Base-by-base conservation (phyloP, 441 rosid species). In the Macaranga tanarius region DNA sequence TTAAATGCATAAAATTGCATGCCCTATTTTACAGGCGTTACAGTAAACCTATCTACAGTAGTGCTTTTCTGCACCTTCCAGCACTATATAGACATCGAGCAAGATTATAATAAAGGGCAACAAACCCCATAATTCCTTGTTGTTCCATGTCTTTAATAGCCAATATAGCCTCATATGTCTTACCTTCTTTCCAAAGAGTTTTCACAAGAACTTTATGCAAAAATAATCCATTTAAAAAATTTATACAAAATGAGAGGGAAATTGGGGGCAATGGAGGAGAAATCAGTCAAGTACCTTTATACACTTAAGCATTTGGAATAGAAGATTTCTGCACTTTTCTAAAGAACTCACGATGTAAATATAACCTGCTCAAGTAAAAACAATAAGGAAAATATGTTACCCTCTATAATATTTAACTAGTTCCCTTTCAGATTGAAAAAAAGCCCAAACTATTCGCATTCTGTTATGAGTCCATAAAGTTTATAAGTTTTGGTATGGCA, bases 21-120 rank as follows among this genome's bases (percentile, higher is more conserved):
- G n/a, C n/a, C n/a, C n/a, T n/a, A n/a, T n/a, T n/a, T n/a, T n/a
- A n/a, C n/a, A n/a, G n/a, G n/a, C n/a, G n/a, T n/a, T n/a, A 75
- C 51, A 66, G 58, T 51, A 60, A 31, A 9, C 22, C 69, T 79
- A 95, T 98, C 99, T 82, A 93, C 62, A 73, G 48, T 50, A 92
- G 79, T 65, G 93, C 97, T 85, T 95, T 96, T 65, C 81, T 76
- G 79, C 91, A 91, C 84, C 96, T 90, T 81, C 97, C 97, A 69
- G 89, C 87, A 70, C 95, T 84, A 75, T 95, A 91, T 57, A 95
- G 97, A 81, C 99, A 95, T 55, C 97, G 90, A 76, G 98, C 95
- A 78, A 95, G 94, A 83, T 95, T 96, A 63, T 89, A 95, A 84
- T 95, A 95, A 47, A 95, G 93, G 84, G 97, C 95, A 83, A 96